phyloP scores from a whole-genome alignment of 2,329 filamentous ascomycete genomes.

The Venturia asperata region DNA sequence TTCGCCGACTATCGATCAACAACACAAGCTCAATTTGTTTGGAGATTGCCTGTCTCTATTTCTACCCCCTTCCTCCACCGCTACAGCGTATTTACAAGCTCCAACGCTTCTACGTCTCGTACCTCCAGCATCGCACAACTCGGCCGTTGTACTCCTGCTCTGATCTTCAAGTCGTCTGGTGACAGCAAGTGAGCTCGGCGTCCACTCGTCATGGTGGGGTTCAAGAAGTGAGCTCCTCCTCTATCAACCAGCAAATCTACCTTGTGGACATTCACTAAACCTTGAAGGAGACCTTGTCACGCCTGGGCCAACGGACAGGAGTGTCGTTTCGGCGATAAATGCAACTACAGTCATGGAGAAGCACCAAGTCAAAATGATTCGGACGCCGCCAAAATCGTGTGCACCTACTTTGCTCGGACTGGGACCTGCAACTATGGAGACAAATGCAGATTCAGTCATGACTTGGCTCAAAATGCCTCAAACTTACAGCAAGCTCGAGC shows the following conservation, averaged over 20 bases:
- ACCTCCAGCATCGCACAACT: neutral
- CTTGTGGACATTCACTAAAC: neutral
- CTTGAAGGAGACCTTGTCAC: neutral
- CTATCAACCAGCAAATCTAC: neutral
- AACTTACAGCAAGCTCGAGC: neutral
- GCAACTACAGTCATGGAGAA: constrained; percentile 1
- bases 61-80: neutral
- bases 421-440: too few relatives aligned
- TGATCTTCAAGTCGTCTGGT: too few relatives aligned
- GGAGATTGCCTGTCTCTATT: neutral
- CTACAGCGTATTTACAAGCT: neutral
- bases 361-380: neutral
- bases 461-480: neutral
- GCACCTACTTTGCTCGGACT: too few relatives aligned
- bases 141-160: neutral
- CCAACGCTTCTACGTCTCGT: neutral
- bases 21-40: neutral
- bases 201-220: neutral
- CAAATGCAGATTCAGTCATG: too few relatives aligned
- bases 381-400: too few relatives aligned
- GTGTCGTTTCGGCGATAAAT: neutral
- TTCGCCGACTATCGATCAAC: constrained; percentile 3
- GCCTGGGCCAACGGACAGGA: neutral
- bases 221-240: neutral
- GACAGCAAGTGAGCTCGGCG: neutral